Evolutionary conservation across 208 protist species (phyloP), one percentile per base, ranked within the genome.

Genomic region (Trypanosomatidae sp.): DNA sequence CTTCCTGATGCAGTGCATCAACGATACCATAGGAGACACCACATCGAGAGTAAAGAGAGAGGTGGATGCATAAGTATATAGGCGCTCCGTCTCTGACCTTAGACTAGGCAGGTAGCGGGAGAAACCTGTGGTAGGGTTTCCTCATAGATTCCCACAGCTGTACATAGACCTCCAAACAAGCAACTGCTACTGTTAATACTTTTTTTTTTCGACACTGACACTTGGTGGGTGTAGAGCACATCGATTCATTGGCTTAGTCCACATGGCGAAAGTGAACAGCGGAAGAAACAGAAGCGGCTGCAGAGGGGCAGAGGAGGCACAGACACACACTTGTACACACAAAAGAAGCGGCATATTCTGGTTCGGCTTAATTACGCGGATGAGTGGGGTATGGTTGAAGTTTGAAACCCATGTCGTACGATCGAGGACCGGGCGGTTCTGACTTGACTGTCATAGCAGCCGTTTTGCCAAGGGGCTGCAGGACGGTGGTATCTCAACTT

Each of bases 1-100:
- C 25, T 69, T 69, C 44, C 58, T 80, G 8, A 59, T 80, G 53
- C 44, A 69, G n/a, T 80, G 76, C 66, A 52, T 80, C 30, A 59
- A 50, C 25, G 71, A 76, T 10, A 53, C 66, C 10, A 15, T 80
- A 8, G 39, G 50, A 36, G 15, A 62, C 64, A 36, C 39, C 1
- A 39, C 44, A 55, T 28, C 4, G 66, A 28, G 19, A 46, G 49
- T 58, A 22, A 9, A 10, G 49, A 22, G 44, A 17, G 30, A 46
- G 2, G 46, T 56, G 64, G 46, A 22, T 15, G 58, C 28, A 68
- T 4, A n/a, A 55, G 39, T 9, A 22, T 65, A 47, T n/a, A n/a
- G 22, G 1, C 39, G 9, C 15, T 46, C 36, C 60, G 60, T 30
- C 33, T 47, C 22, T 47, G 33, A 46, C 36, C 28, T 43, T 41